Evolutionary conservation across 257 asterid genomes (phyloP).

Genomic region (Osmanthus fragrans): DNA sequence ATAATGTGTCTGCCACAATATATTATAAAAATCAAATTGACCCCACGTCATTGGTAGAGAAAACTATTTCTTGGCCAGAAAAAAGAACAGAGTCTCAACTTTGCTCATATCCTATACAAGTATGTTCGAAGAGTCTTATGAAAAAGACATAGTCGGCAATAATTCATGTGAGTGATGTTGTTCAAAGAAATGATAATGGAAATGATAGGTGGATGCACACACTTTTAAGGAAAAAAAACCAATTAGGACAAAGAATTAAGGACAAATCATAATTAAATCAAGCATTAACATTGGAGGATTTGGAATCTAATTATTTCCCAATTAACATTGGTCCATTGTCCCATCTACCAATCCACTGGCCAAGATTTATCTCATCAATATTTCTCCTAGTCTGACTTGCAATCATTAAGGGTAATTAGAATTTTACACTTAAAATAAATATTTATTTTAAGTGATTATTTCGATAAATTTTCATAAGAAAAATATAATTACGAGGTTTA

Average conservation of each 20-base stretch:
- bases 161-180: slow-evolving; percentile 15
- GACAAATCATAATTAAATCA: slow-evolving; percentile 12
- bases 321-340: too few relatives aligned
- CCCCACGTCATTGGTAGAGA: slow-evolving; percentile 12
- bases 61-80: slow-evolving; percentile 16
- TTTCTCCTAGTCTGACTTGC: too few relatives aligned
- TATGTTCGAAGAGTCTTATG: background rate
- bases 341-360: too few relatives aligned
- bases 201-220: background rate
- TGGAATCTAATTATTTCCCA: slow-evolving; percentile 19
- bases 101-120: background rate
- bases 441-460: too few relatives aligned
- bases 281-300: slow-evolving; percentile 2
- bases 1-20: too few relatives aligned
- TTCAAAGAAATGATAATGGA: slow-evolving; percentile 4
- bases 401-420: too few relatives aligned
- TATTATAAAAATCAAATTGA: slow-evolving; percentile 13
- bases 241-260: background rate
- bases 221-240: slow-evolving; percentile 17
- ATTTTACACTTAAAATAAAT: too few relatives aligned
- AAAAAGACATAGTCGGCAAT: slow-evolving; percentile 26
- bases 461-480: too few relatives aligned
- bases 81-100: too few relatives aligned
- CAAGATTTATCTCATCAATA: too few relatives aligned
- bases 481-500: background rate